Conservation (phyloP, 306 rosid species). For the Bauhinia variegata region DNA sequence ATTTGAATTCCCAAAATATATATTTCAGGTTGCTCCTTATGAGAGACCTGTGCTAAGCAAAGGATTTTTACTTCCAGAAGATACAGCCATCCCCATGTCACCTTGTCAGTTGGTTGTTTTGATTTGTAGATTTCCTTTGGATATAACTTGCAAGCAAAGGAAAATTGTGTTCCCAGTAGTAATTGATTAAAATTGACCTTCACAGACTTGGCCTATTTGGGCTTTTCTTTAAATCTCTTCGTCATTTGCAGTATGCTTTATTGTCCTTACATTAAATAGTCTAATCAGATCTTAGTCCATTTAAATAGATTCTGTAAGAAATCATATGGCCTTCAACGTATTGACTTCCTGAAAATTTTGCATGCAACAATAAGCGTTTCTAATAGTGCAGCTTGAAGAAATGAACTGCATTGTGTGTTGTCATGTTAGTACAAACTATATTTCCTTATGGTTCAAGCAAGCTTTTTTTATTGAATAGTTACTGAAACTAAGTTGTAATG, state of each 20-base stretch:
- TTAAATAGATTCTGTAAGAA: neutral
- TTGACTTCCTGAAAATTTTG: constrained; percentile 10
- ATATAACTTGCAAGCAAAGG: neutral
- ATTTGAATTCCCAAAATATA: constrained; percentile 22
- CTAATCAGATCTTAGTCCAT: neutral
- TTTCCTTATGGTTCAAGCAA: neutral
- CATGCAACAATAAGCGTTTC: neutral
- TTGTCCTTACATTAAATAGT: constrained; percentile 15
- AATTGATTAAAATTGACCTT: neutral
- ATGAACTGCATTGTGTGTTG: neutral
- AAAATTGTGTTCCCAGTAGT: neutral
- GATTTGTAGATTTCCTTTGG: neutral
- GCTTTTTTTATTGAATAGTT: constrained; percentile 14
- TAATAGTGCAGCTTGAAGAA: constrained; percentile 2
- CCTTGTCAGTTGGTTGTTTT: constrained; percentile 19
- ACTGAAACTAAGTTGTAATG: constrained; percentile 33
- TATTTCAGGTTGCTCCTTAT: constrained; percentile 88
- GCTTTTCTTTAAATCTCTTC: neutral
- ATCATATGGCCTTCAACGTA: neutral
- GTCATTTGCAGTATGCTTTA: neutral
- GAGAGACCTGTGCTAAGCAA: constrained; percentile 99
- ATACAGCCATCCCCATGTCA: constrained; percentile 46
- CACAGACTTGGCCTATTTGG: neutral
- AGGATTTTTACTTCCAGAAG: constrained; percentile 95
- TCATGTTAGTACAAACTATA: neutral